A percentile compares a stretch with the other conserved stretches of the same genome.
These are phyloP conservation scores for Arthrobotrys sinensis DNA, from an alignment of 2,329 filamentous ascomycete species.

Conservation along the genomic window DNA sequence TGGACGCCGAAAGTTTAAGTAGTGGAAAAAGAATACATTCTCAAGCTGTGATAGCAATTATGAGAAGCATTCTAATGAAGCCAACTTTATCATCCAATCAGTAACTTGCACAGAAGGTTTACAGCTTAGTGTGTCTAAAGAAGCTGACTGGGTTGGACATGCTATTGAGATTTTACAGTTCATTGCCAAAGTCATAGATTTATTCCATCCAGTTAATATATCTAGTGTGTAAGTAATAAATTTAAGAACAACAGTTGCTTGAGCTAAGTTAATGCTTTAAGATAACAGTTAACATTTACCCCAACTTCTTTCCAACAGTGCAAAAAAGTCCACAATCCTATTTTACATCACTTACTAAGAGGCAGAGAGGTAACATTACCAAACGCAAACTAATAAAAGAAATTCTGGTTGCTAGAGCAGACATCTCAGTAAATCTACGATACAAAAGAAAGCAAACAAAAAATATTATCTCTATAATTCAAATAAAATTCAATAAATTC, in stretches of 20 bases:
- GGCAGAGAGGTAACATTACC: not conserved
- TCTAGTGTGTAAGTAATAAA: slow-evolving; percentile 22
- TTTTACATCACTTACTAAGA: not conserved
- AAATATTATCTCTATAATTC: not conserved
- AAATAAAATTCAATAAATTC: not conserved
- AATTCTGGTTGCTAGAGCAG: slow-evolving; percentile 8
- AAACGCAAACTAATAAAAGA: not conserved
- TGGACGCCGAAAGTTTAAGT: slow-evolving; percentile 22
- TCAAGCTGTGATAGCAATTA: not conserved
- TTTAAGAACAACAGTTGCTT: not conserved
- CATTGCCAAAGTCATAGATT: slow-evolving; percentile 3
- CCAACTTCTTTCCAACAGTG: slow-evolving; percentile 14
- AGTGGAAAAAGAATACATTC: slow-evolving; percentile 9
- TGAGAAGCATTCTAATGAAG: slow-evolving; percentile 6
- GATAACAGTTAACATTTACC: slow-evolving; percentile 15
- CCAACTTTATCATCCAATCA: slow-evolving; percentile 17
- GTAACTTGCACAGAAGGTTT: not conserved
- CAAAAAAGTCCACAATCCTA: not conserved
- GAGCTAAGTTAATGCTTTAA: slow-evolving; percentile 16
- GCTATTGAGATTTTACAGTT: slow-evolving; percentile 17
- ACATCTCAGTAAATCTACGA: slow-evolving; percentile 14
- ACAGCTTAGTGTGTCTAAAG: slow-evolving; percentile 4
- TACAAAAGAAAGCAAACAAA: not conserved
- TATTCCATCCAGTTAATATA: slow-evolving; percentile 7
- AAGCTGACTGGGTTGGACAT: slow-evolving; percentile 21